Base-by-base conservation (phyloP, 306 rosid species). In the Bauhinia variegata region DNA sequence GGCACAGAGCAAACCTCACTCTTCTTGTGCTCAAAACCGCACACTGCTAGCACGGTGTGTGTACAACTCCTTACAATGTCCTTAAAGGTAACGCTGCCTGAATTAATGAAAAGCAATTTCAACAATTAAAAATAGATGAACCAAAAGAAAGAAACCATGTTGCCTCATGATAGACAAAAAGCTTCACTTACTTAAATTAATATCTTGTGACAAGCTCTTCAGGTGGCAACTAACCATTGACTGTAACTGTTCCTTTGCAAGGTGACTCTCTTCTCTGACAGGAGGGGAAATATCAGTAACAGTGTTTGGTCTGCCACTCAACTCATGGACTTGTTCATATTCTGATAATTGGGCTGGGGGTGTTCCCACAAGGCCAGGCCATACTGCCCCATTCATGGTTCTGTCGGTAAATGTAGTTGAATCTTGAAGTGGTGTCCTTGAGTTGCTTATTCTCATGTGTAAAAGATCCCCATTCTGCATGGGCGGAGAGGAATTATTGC, bases 11-110 rank as follows among this genome's bases (percentile, higher is more conserved):
- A 76, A 64, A 77, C 91, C 58, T 86, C 91, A 7, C 68, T 83
- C 63, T 71, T 69, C 55, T 47, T 68, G 65, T 93, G 87, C 80
- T 90, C 91, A 10, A 76, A 83, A 33, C 86, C 99, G 62, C 92
- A 88, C 31, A 88, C 96, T 9, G 95, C 90, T 42, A 95, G 74
- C 59, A 90, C 54, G 6, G 96, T 85, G 70, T 84, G 80, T 11
- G 77, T 71, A 33, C 90, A 89, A 67, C 85, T 86, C 51, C 69
- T 77, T 0, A 83, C 76, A 16, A 90, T 82, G 23, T 85, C 89
- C 72, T 74, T 69, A 41, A 78, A 78, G 58, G 85, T 74, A 60
- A 28, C 71, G 42, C 76, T 77, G 57, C 82, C 97, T 90, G 87
- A 65, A 82, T 67, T 71, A 77, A 71, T 67, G 8, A 77, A 65